These are phyloP conservation scores for Nyctanthes arbortristis DNA, from an alignment of 257 asterid species.

Conservation along the genomic window DNA sequence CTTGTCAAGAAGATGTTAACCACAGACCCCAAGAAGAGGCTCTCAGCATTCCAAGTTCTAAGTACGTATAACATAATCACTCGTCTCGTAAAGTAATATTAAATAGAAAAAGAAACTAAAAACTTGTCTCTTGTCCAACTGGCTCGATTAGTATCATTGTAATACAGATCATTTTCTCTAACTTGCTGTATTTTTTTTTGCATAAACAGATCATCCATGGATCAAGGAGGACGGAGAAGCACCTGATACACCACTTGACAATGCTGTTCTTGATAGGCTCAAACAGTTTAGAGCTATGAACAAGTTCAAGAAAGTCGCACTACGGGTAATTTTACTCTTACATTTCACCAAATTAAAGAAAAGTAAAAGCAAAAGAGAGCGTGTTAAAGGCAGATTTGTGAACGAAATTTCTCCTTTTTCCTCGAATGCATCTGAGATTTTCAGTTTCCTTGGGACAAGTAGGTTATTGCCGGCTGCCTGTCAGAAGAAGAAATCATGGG, in stretches of 20 bases:
- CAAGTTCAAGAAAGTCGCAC: slow-evolving; percentile 75
- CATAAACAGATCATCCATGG: slow-evolving; percentile 65
- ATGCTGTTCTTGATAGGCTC: slow-evolving; percentile 66
- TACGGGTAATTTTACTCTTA: slow-evolving; percentile 40
- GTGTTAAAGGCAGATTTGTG: background rate
- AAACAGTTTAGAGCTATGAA: slow-evolving; percentile 81
- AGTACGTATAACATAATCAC: slow-evolving; percentile 44
- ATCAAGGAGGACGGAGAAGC: slow-evolving; percentile 84
- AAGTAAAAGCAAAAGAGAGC: background rate
- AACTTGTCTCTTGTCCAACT: background rate
- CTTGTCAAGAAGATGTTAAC: slow-evolving; percentile 79
- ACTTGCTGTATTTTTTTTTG: background rate
- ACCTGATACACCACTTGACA: slow-evolving; percentile 73
- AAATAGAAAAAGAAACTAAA: background rate
- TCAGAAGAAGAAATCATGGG: slow-evolving; percentile 84
- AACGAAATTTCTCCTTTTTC: background rate
- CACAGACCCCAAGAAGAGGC: slow-evolving; percentile 81
- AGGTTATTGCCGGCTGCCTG: slow-evolving; percentile 76
- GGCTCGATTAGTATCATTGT: no score
- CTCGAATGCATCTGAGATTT: background rate
- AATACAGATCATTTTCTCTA: no score
- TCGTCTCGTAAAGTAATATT: background rate
- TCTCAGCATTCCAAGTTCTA: slow-evolving; percentile 77
- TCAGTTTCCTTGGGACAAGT: slow-evolving; percentile 16
- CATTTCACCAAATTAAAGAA: no score